Conservation (phyloP, 495 filamentous ascomycete species). For the Hypoxylon fuscum region DNA sequence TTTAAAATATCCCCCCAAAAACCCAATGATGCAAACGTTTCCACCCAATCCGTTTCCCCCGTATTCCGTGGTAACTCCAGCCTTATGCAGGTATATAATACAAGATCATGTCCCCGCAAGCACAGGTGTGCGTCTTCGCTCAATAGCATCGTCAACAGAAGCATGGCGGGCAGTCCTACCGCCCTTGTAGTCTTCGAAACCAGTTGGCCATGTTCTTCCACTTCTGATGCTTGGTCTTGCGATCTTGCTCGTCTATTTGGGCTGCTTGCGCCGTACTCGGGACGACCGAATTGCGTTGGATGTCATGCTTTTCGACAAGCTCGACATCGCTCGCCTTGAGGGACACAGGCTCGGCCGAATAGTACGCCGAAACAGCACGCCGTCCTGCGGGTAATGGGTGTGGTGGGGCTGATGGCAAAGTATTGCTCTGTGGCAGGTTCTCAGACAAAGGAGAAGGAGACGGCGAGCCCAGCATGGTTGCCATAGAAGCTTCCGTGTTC, state of each 20-base stretch:
- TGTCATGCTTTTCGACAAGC: conserved; percentile 5
- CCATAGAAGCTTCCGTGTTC: conserved; percentile 25
- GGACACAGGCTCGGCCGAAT: conserved; percentile 20
- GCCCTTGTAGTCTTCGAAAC: conserved; percentile 45
- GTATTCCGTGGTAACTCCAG: conserved; percentile 25
- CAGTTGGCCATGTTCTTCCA: conserved; percentile 44
- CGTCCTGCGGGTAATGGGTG: conserved; percentile 23
- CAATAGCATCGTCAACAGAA: conserved; percentile 3
- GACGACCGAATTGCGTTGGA: conserved; percentile 3
- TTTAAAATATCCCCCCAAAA: conserved; percentile 1
- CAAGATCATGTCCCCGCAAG: conserved; percentile 19
- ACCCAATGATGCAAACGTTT: conserved; percentile 22
- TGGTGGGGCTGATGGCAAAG: conserved; percentile 16
- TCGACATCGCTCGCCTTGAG: conserved; percentile 23
- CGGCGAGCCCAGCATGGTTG: conserved; percentile 17
- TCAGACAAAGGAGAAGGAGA: conserved; percentile 2
- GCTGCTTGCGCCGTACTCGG: conserved; percentile 2
- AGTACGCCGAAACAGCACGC: conserved; percentile 35
- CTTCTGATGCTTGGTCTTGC: conserved; percentile 39
- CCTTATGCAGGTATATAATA: conserved; percentile 29
- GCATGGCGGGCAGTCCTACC: conserved; percentile 40
- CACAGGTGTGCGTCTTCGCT: not conserved
- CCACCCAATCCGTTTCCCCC: conserved; percentile 5
- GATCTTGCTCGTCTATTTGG: conserved; percentile 9
- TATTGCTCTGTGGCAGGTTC: conserved; percentile 6